Evolutionary conservation across 23 red algal genomes (phyloP), one percentile per base, ranked within the genome.

Genomic region (Gracilariopsis chorda): DNA sequence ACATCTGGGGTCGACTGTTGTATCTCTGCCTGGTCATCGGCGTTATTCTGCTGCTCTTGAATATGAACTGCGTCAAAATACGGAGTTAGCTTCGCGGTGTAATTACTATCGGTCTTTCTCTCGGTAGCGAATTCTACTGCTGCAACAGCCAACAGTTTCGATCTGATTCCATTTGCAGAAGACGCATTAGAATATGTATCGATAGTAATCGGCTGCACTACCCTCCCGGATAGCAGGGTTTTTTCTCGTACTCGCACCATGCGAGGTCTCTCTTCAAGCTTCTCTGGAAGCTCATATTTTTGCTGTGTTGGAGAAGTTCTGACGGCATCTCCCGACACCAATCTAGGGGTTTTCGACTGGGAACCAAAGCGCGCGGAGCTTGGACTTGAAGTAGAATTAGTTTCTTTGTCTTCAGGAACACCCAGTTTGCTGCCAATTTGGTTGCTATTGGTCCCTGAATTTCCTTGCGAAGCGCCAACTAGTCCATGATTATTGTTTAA

Each of bases 71-170:
- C 28, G 67, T 73, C 67, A 24, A 41, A 44, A 17, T 47, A 73
- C 47, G 67, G 67, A 27, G 67, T 73, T 73, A 42, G 32, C 28
- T 42, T 46, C 47, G 67, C 32, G 9, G 47, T 27, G 40, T 73
- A 73, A 24, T 73, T 73, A 45, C 67, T 73, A 23, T 73, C 67
- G 47, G 67, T 45, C 29, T 73, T 73, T 73, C 67, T 73, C 67
- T 73, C 67, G 20, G 67, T 28, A 3, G 67, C 42, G 13, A 73
- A 73, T 42, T 73, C 67, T 24, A 73, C 10, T 5, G 47, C 67
- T 45, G 67, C 67, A 19, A 73, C 40, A 46, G 67, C 67, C 6
- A 73, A n/a, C 16, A 42, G 39, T 73, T 42, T 73, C 10, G 39
- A 36, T 45, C 37, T 73, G 40, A 73, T 46, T 42, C 32, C 47